These are phyloP conservation scores for Sclerotinia trifoliorum DNA, from an alignment of 2,329 filamentous ascomycete species.

Conservation along the genomic window DNA sequence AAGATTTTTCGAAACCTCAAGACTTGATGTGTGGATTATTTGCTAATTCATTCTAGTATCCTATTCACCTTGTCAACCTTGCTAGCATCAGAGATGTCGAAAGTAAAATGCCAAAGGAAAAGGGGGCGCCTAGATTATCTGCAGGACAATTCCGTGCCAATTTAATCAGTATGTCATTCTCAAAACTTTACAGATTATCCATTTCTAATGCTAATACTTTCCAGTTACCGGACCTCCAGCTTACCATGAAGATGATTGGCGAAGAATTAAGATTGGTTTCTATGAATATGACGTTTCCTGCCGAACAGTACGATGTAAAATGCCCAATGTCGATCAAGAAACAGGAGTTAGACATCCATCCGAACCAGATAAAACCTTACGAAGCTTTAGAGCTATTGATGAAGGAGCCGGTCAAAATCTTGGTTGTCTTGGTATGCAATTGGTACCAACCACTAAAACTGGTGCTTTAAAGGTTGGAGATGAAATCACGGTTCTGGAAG, in stretches of 20 bases:
- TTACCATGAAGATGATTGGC: slow-evolving; percentile 72
- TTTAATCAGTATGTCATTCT: slow-evolving; percentile 50
- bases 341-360: slow-evolving; percentile 41
- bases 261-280: slow-evolving; percentile 51
- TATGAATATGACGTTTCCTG: slow-evolving; percentile 61
- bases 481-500: slow-evolving; percentile 24
- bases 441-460: slow-evolving; percentile 53
- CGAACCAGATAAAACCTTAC: slow-evolving; percentile 59
- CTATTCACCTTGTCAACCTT: slow-evolving; percentile 66
- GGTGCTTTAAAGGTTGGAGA: slow-evolving; percentile 33
- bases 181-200: background rate
- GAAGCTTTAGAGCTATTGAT: slow-evolving; percentile 59
- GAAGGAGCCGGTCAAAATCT: slow-evolving; percentile 52
- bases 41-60: slow-evolving; percentile 53
- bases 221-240: slow-evolving; percentile 56
- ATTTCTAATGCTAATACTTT: background rate
- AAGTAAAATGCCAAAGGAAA: slow-evolving; percentile 49
- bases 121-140: slow-evolving; percentile 52
- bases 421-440: slow-evolving; percentile 65
- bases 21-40: background rate
- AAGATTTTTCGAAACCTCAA: slow-evolving; percentile 39
- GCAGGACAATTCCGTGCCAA: slow-evolving; percentile 69
- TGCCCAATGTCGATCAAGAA: slow-evolving; percentile 67
- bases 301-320: slow-evolving; percentile 66
- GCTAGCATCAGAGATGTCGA: slow-evolving; percentile 62